These are phyloP conservation scores for Spathaspora sp. DNA, from an alignment of 805 yeast genomes.

Conservation along the genomic window DNA sequence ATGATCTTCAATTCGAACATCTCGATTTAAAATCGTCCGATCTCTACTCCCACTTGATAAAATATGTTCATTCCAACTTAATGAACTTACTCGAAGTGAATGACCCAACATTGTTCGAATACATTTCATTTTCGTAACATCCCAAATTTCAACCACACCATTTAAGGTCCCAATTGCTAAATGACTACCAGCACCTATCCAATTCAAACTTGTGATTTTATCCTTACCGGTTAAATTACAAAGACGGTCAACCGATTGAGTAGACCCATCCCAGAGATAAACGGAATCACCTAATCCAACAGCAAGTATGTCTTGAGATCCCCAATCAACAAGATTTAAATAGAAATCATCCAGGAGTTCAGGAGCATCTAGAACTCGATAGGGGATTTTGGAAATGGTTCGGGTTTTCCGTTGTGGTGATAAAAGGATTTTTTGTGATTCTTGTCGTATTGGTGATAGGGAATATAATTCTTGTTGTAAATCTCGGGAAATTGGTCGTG, in stretches of 20 bases:
- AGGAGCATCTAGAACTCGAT: constrained; percentile 93
- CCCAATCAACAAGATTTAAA: constrained; percentile 92
- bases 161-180: constrained; percentile 85
- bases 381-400: constrained; percentile 80
- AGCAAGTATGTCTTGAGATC: constrained; percentile 79
- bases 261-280: constrained; percentile 84
- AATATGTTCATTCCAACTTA: constrained; percentile 93
- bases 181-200: constrained; percentile 96
- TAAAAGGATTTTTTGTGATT: constrained; percentile 72
- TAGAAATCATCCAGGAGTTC: constrained; percentile 92
- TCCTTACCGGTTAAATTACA: constrained; percentile 65
- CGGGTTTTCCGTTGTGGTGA: constrained; percentile 82
- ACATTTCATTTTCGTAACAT: constrained; percentile 76
- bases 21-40: constrained; percentile 79
- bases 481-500: constrained; percentile 58
- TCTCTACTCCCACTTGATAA: constrained; percentile 87
- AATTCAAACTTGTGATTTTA: constrained; percentile 74
- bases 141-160: constrained; percentile 94
- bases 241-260: constrained; percentile 77
- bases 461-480: constrained; percentile 75
- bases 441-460: constrained; percentile 83
- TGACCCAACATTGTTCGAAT: constrained; percentile 93
- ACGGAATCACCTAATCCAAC: constrained; percentile 89
- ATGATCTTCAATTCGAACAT: constrained; percentile 84
- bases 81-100: constrained; percentile 73